These are phyloP conservation scores for Boletus barrowsii DNA, from an alignment of 768 basidiomycete species.

Conservation along the genomic window DNA sequence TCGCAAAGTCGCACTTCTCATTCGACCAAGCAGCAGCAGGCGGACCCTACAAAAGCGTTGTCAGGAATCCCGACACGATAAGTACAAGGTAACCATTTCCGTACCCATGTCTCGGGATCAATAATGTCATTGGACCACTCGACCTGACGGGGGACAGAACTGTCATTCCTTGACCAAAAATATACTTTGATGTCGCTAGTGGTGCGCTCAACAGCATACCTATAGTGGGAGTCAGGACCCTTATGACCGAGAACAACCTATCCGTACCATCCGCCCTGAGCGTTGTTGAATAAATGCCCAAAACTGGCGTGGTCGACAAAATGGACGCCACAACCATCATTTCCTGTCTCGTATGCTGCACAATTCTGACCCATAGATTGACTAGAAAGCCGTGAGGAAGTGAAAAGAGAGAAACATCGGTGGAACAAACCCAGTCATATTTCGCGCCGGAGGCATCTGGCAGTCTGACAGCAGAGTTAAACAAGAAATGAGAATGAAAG, in stretches of 20 bases:
- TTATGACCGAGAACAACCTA: neutral
- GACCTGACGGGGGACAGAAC: conserved; percentile 25
- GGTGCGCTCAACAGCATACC: conserved; percentile 43
- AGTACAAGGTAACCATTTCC: neutral
- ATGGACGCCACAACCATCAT: conserved; percentile 21
- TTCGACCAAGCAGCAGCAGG: conserved; percentile 35
- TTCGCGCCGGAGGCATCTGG: conserved; percentile 13
- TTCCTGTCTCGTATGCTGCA: conserved; percentile 21
- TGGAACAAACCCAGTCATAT: conserved; percentile 20
- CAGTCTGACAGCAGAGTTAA: conserved; percentile 16
- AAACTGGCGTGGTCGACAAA: conserved; percentile 16
- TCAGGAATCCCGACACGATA: neutral
- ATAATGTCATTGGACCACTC: conserved; percentile 7
- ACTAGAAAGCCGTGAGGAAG: conserved; percentile 9
- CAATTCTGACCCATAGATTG: conserved; percentile 13
- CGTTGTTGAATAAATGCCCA: conserved; percentile 27
- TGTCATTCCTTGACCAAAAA: conserved; percentile 40
- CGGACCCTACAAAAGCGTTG: conserved; percentile 20
- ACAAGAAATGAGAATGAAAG: neutral
- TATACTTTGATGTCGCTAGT: conserved; percentile 36
- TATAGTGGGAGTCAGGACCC: conserved; percentile 13
- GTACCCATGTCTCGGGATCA: conserved; percentile 33
- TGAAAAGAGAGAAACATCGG: neutral
- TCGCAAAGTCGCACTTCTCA: conserved; percentile 35
- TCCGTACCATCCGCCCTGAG: conserved; percentile 39